Conservation (phyloP, 2,329 filamentous ascomycete genomes). For the Coniella vitis region DNA sequence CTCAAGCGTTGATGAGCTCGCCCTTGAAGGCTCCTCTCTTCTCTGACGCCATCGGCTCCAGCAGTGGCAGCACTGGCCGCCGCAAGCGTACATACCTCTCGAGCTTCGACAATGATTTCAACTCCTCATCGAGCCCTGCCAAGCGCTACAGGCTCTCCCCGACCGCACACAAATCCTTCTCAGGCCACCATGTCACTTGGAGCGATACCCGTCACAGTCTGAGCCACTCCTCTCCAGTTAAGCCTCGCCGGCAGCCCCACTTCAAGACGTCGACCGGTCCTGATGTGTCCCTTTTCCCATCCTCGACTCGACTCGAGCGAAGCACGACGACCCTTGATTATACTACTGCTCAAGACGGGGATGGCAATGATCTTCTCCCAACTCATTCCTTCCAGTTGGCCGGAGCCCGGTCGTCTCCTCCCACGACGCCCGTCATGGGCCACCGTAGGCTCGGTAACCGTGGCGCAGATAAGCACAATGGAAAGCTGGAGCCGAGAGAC, state of each 20-base stretch:
- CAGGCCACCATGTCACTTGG: conserved; percentile 54
- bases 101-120: conserved; percentile 45
- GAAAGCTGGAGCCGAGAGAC: conserved; percentile 47
- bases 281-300: conserved; percentile 72
- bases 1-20: conserved; percentile 69
- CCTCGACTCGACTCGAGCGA: conserved; percentile 61
- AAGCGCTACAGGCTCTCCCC: conserved; percentile 68
- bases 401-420: conserved; percentile 61
- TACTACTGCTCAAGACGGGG: conserved; percentile 59
- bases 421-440: conserved; percentile 70
- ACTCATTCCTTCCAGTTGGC: conserved; percentile 64
- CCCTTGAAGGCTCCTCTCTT: conserved; percentile 78
- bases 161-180: conserved; percentile 51
- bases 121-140: conserved; percentile 49
- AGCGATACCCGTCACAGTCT: conserved; percentile 59
- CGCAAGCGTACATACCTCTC: conserved; percentile 58
- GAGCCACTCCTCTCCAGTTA: conserved; percentile 80
- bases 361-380: conserved; percentile 78
- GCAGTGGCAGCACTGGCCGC: conserved; percentile 59
- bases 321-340: conserved; percentile 55
- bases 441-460: conserved; percentile 42
- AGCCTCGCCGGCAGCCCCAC: conserved; percentile 65
- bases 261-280: conserved; percentile 67
- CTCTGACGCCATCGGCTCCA: conserved; percentile 72
- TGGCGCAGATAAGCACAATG: conserved; percentile 37